phyloP scores from a whole-genome alignment of 495 filamentous ascomycete genomes.

The Aspergillus carlsbadensis region DNA sequence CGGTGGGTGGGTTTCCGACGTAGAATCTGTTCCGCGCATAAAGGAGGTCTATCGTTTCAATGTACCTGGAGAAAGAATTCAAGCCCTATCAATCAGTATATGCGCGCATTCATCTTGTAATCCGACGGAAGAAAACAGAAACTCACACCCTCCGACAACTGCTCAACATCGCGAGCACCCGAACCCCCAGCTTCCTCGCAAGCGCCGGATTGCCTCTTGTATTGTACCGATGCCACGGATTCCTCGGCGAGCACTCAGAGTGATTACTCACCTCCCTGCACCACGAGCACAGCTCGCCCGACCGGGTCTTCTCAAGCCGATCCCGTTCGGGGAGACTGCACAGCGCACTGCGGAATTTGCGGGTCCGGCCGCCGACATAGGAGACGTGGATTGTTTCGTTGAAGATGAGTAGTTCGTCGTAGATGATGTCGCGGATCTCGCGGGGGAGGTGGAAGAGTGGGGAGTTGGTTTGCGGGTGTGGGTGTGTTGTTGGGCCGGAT shows the following conservation, averaged over 20 bases:
- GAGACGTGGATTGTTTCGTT: neutral
- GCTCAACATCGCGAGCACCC: slow-evolving; percentile 9
- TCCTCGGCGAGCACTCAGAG: neutral
- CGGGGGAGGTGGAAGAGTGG: neutral
- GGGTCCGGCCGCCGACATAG: neutral
- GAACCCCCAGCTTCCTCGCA: neutral
- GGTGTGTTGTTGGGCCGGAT: neutral
- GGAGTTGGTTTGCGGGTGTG: neutral
- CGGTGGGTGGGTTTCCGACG: neutral
- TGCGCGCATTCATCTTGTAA: too few species aligned
- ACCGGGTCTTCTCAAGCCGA: neutral
- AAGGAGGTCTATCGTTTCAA: neutral
- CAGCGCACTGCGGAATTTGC: neutral
- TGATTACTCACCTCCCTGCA: too few species aligned
- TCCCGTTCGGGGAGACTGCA: neutral
- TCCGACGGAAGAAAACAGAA: neutral
- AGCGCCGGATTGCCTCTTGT: neutral
- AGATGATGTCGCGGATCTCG: slow-evolving; percentile 1
- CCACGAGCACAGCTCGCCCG: too few species aligned
- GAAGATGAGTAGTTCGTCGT: neutral
- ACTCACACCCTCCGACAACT: slow-evolving; percentile 17
- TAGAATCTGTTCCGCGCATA: neutral
- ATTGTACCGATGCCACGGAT: neutral
- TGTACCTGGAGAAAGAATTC: neutral
- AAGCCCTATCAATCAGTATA: neutral